Evolutionary conservation across 768 basidiomycete species (phyloP).

Genomic region (Gelatoporia subvermispora): DNA sequence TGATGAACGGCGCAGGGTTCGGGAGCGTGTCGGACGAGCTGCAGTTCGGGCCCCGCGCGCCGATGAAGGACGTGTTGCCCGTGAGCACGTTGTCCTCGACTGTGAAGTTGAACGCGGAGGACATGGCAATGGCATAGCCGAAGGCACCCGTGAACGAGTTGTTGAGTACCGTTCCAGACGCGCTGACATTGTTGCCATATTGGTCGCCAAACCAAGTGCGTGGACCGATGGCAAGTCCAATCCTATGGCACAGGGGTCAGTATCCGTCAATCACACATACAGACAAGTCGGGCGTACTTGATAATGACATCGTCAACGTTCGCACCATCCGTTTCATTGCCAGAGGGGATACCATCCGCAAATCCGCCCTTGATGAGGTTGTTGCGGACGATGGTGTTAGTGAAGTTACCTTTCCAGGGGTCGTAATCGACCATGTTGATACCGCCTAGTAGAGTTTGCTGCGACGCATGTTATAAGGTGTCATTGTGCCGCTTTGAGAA

Average conservation of each 20-base stretch:
- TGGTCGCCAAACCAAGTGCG: slow-evolving; percentile 66
- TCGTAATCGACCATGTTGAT: slow-evolving; percentile 74
- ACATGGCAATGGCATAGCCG: slow-evolving; percentile 67
- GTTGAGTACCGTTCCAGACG: slow-evolving; percentile 47
- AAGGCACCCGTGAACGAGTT: slow-evolving; percentile 67
- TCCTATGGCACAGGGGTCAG: slow-evolving; percentile 34
- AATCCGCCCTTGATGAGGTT: slow-evolving; percentile 70
- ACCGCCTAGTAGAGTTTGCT: slow-evolving; percentile 70
- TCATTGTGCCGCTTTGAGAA: neutral
- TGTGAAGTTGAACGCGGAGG: slow-evolving; percentile 61
- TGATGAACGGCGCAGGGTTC: slow-evolving; percentile 52
- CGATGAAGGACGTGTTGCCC: slow-evolving; percentile 75
- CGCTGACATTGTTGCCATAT: slow-evolving; percentile 51
- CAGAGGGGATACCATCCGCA: slow-evolving; percentile 40
- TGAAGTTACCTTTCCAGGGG: slow-evolving; percentile 65
- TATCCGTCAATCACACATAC: neutral
- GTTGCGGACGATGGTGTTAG: slow-evolving; percentile 57
- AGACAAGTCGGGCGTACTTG: slow-evolving; percentile 41
- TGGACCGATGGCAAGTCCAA: slow-evolving; percentile 79
- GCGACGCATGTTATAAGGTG: neutral
- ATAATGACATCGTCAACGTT: slow-evolving; percentile 59
- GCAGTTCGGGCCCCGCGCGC: slow-evolving; percentile 63
- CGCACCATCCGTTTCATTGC: slow-evolving; percentile 43
- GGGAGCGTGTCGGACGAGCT: slow-evolving; percentile 45
- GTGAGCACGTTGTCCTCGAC: slow-evolving; percentile 55